Conservation (phyloP, 1,284 basidiomycete species). For the Irpex lacteus region DNA sequence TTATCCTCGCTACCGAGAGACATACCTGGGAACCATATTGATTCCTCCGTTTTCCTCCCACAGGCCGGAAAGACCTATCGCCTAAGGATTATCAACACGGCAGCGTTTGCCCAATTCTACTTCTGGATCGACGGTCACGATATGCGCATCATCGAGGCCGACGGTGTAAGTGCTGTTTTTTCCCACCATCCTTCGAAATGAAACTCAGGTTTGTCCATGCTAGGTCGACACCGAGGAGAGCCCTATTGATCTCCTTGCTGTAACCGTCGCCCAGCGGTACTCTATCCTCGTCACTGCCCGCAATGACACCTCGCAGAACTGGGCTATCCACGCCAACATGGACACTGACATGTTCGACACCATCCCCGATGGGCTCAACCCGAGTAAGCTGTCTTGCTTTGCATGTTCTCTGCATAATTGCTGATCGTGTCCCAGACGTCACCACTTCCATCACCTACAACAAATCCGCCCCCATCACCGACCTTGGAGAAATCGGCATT, state of each 20-base stretch:
- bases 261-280: slow-evolving; percentile 92
- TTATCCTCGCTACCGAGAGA: background rate
- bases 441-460: slow-evolving; percentile 77
- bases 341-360: slow-evolving; percentile 85
- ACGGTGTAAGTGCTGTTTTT: slow-evolving; percentile 58
- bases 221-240: slow-evolving; percentile 77
- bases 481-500: slow-evolving; percentile 40
- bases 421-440: slow-evolving; percentile 47
- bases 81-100: slow-evolving; percentile 74
- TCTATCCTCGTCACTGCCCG: slow-evolving; percentile 88
- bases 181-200: background rate
- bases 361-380: slow-evolving; percentile 66
- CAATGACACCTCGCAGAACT: slow-evolving; percentile 83
- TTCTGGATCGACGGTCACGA: slow-evolving; percentile 92
- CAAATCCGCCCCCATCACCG: slow-evolving; percentile 43
- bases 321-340: slow-evolving; percentile 89
- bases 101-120: slow-evolving; percentile 72
- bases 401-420: background rate
- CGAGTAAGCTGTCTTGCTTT: slow-evolving; percentile 52
- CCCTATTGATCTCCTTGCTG: slow-evolving; percentile 64
- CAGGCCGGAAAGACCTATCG: slow-evolving; percentile 79
- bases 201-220: background rate
- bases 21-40: slow-evolving; percentile 15
- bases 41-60: background rate
- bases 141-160: slow-evolving; percentile 87